These are phyloP conservation scores for Globisporangium nunn DNA, from an alignment of 352 stramenopile genomes.

Conservation along the genomic window DNA sequence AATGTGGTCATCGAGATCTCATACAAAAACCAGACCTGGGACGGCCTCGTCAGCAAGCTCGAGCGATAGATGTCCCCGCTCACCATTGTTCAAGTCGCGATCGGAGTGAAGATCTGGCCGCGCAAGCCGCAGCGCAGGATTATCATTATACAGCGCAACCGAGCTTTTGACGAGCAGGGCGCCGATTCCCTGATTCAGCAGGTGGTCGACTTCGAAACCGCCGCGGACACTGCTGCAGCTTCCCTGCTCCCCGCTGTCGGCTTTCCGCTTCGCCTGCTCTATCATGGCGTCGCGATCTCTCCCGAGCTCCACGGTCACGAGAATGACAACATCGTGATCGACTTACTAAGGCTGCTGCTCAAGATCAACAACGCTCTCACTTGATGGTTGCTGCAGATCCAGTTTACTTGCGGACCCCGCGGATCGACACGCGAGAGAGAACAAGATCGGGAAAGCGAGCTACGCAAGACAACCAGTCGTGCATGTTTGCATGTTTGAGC, in stretches of 20 bases:
- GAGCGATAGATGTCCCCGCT: too few relatives aligned
- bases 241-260: conserved; percentile 17
- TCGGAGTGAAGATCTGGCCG: neutral
- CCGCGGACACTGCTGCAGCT: neutral
- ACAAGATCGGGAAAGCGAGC: too few relatives aligned
- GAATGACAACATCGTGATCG: neutral
- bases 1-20: too few relatives aligned
- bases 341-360: neutral
- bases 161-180: neutral
- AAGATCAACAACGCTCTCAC: neutral
- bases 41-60: too few relatives aligned
- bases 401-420: too few relatives aligned
- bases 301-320: neutral
- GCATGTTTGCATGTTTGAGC: too few relatives aligned
- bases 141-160: neutral
- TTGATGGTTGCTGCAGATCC: too few relatives aligned
- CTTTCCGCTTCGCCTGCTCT: conserved; percentile 54
- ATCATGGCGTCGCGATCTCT: neutral
- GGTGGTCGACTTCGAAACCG: neutral
- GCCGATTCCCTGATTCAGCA: neutral
- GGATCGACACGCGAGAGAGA: too few relatives aligned
- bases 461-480: too few relatives aligned
- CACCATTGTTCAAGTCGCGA: neutral
- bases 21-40: too few relatives aligned
- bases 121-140: neutral